Base-by-base conservation (phyloP, 495 filamentous ascomycete species). In the Penicillium lagena region DNA sequence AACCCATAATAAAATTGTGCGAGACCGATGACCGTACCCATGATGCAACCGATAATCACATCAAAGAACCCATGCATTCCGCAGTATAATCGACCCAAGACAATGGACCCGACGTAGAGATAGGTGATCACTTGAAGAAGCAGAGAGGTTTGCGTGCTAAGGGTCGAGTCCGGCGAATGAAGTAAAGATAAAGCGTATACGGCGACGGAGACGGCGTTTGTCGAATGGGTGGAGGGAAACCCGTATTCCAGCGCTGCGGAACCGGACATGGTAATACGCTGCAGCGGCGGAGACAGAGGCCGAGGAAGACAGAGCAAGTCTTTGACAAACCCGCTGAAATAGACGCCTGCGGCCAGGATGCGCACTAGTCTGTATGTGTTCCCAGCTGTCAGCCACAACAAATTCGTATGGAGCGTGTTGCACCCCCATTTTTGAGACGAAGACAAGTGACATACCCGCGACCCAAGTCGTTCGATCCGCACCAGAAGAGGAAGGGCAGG, bases 31-130 rank as follows among this genome's bases (percentile, higher is more conserved):
- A 73, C 52, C 10, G 82, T 81, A 12, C 90, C 93, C 42, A 97
- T 72, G 13, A 79, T 49, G 40, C 80, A 85, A 2, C 93, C 93
- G 49, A 90, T 58, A 11, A 88, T 64, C 10, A 95, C 87, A 62
- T 98, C 93, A 34, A 95, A 70, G 66, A 98, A 93, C 31, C 93
- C 93, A 67, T 98, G 93, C 93, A 98, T 98, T 40, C 93, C 93
- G 59, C 93, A 97, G 67, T 97, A 97, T 15, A 98, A 67, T 37
- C 93, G 80, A 14, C 93, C 93, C 42, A 97, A 54, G 22, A 95
- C 72, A 50, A 98, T 96, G 15, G 90, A 95, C n/a, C 80, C 60
- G 9, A 86, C 88, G 56, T 97, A 98, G 41, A 84, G 77, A 62
- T 90, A 94, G 9, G 82, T 80, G 7, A 86, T 57, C 3, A 50